Conservation (phyloP, 108 stramenopile species). For the Cyclostephanos tholiformis region DNA sequence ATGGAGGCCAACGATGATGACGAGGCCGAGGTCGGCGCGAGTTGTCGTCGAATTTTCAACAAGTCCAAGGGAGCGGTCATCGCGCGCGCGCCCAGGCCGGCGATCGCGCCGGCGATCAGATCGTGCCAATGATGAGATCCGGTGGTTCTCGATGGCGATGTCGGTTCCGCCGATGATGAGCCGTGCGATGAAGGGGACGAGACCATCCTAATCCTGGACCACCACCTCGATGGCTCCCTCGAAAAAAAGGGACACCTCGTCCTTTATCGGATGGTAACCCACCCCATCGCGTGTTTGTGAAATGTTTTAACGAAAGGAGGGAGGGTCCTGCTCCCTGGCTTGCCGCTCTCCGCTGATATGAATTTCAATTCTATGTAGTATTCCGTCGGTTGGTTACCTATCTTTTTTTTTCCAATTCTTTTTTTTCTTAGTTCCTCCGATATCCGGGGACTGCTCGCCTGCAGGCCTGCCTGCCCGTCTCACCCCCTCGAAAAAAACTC, state of each 20-base stretch:
- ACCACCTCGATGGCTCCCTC: neutral
- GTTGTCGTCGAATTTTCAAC: slow-evolving; percentile 87
- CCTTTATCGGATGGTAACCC: no score
- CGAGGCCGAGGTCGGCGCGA: slow-evolving; percentile 40
- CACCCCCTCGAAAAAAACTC: no score
- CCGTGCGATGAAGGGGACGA: neutral
- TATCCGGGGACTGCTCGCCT: no score
- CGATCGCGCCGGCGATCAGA: slow-evolving; percentile 57
- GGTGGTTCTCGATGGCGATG: neutral
- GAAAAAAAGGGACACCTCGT: neutral
- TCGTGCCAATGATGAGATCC: slow-evolving; percentile 56
- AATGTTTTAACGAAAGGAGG: no score
- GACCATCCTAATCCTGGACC: neutral
- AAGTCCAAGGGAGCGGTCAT: slow-evolving; percentile 93
- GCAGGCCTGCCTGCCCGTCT: no score
- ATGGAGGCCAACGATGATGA: neutral
- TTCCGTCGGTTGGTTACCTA: no score
- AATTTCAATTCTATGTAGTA: no score
- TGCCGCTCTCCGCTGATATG: no score
- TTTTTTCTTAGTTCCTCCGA: no score
- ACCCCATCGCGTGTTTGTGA: no score
- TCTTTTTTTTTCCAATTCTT: no score
- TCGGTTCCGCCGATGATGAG: neutral
- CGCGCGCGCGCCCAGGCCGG: slow-evolving; percentile 63
- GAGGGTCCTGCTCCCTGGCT: no score